Percentiles rank a stretch among this genome's conserved stretches.
phyloP scores from a whole-genome alignment of 2,329 filamentous ascomycete genomes.

The Periconia sp. region DNA sequence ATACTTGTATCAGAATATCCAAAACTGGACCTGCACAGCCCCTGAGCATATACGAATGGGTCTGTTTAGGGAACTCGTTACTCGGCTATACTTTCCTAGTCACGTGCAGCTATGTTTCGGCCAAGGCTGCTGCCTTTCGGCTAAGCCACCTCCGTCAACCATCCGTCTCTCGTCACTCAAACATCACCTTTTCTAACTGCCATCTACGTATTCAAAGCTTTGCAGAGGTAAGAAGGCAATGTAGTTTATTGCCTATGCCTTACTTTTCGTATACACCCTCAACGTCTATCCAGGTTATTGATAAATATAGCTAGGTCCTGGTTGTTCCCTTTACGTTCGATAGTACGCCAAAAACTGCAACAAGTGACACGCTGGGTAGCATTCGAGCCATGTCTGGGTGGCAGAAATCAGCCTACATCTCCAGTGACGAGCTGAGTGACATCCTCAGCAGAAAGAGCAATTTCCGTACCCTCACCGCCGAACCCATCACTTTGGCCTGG shows the following conservation, averaged over 20 bases:
- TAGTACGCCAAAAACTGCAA: constrained; percentile 15
- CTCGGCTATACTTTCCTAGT: not conserved
- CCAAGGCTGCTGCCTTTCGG: no score
- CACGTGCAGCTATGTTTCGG: no score
- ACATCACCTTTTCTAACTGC: constrained; percentile 1
- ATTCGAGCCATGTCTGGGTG: constrained; percentile 11
- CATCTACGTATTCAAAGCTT: constrained; percentile 10
- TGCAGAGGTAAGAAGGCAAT: constrained; percentile 8
- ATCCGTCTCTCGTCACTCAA: not conserved
- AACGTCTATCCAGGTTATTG: constrained; percentile 13
- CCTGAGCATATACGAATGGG: not conserved
- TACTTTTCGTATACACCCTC: constrained; percentile 10
- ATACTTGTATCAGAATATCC: not conserved
- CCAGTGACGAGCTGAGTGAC: constrained; percentile 12
- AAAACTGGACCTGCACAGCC: not conserved
- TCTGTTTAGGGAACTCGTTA: not conserved
- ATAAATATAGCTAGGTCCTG: constrained; percentile 12
- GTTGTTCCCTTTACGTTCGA: constrained; percentile 9
- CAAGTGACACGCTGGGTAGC: constrained; percentile 15
- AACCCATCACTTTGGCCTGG: constrained; percentile 12
- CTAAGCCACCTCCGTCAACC: no score
- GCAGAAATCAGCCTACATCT: constrained; percentile 15
- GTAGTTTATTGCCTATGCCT: constrained; percentile 7
- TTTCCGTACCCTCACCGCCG: constrained; percentile 13
- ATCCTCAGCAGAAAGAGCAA: constrained; percentile 15